Percentiles rank a stretch among this genome's conserved stretches.
Evolutionary conservation across 2,329 filamentous ascomycete genomes (phyloP).

Genomic region (Davidsoniella neocaledoniae): DNA sequence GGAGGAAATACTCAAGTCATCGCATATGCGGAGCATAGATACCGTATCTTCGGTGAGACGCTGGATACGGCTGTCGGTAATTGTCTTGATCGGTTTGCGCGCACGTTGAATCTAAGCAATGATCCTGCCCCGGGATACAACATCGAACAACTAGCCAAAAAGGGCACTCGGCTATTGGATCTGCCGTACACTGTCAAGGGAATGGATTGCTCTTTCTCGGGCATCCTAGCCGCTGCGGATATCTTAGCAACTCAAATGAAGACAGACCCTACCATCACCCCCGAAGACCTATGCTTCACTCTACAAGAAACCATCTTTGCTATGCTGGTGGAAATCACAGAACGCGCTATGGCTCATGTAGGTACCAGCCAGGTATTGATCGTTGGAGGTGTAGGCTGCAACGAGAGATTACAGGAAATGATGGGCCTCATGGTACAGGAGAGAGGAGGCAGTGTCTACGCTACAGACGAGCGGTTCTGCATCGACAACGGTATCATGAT

Average conservation of each 20-base stretch:
- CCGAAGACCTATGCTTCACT: slow-evolving; percentile 79
- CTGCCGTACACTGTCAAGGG: slow-evolving; percentile 94
- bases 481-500: slow-evolving; percentile 99
- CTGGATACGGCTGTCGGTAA: slow-evolving; percentile 96
- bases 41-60: slow-evolving; percentile 95
- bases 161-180: slow-evolving; percentile 59
- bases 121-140: slow-evolving; percentile 96
- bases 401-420: slow-evolving; percentile 90
- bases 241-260: slow-evolving; percentile 54
- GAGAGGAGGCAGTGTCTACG: slow-evolving; percentile 76
- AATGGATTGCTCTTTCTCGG: slow-evolving; percentile 95
- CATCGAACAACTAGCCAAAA: slow-evolving; percentile 79
- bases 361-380: slow-evolving; percentile 81
- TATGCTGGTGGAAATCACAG: slow-evolving; percentile 97
- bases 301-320: slow-evolving; percentile 91
- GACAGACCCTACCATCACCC: slow-evolving; percentile 44
- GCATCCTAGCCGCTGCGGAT: slow-evolving; percentile 74
- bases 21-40: slow-evolving; percentile 83
- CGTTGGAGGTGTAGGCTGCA: slow-evolving; percentile 90
- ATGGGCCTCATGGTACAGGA: slow-evolving; percentile 92
- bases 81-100: slow-evolving; percentile 87
- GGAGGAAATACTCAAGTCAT: slow-evolving; percentile 98
- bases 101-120: slow-evolving; percentile 80
- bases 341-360: slow-evolving; percentile 96
- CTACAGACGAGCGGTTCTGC: slow-evolving; percentile 92